Evolutionary conservation across 148 eudicot species (phyloP).

Genomic region (Gaultheria prostrata): DNA sequence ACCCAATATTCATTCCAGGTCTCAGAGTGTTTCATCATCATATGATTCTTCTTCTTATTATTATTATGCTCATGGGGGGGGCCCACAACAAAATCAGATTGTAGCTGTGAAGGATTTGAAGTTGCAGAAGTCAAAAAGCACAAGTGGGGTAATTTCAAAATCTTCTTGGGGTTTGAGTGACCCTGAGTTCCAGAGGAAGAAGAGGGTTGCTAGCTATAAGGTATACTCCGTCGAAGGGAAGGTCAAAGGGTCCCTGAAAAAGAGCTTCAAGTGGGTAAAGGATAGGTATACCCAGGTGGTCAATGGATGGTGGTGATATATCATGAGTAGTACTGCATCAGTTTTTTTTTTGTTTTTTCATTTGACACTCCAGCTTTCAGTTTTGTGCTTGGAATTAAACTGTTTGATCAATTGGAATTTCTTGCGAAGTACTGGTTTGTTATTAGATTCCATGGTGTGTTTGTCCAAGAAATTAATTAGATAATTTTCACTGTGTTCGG

Average conservation of each 20-base stretch:
- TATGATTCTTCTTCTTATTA: slow-evolving; percentile 12
- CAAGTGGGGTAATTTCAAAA: slow-evolving; percentile 7
- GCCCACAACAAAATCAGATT: slow-evolving; percentile 10
- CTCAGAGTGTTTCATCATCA: slow-evolving; percentile 35
- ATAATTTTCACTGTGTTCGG: too few relatives aligned
- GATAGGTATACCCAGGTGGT: slow-evolving; percentile 37
- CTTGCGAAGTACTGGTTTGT: background rate
- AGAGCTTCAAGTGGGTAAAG: slow-evolving; percentile 70
- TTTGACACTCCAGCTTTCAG: background rate
- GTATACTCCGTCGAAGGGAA: slow-evolving; percentile 66
- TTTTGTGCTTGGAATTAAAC: background rate
- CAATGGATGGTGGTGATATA: slow-evolving; percentile 43
- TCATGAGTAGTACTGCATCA: background rate
- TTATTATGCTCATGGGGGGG: background rate
- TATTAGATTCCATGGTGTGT: slow-evolving; percentile 7
- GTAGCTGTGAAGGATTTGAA: slow-evolving; percentile 29
- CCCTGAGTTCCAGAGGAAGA: slow-evolving; percentile 81
- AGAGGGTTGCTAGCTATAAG: slow-evolving; percentile 78
- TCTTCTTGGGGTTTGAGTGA: slow-evolving; percentile 56
- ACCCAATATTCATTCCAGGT: slow-evolving; percentile 31
- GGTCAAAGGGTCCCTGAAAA: slow-evolving; percentile 77
- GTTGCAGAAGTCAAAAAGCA: slow-evolving; percentile 43
- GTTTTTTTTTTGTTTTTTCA: background rate
- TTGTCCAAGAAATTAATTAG: slow-evolving; percentile 8
- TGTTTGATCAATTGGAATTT: background rate